Evolutionary conservation across 441 rosid genomes (phyloP), one percentile per base, ranked within the genome.

Genomic region (Pelargonium fulgidum): DNA sequence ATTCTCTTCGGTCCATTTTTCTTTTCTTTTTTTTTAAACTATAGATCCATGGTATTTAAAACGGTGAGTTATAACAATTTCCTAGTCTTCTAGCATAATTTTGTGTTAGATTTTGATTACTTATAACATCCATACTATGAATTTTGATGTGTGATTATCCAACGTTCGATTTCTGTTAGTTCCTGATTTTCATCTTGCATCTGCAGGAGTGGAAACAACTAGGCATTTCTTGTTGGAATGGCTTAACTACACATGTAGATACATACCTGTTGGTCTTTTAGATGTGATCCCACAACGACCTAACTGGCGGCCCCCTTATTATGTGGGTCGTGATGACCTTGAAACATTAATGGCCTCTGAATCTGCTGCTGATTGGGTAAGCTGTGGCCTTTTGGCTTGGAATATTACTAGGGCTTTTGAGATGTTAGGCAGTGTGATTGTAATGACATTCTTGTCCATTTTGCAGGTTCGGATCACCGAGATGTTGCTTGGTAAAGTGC

Each of bases 331-430:
- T 33, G 89, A 93, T 79, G 98, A 93, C 77, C 97, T 91, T 13
- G 97, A 93, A 79, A 89, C 98, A 14, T 79, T 88, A 20, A 88
- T 93, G 97, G 89, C 90, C 50, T 93, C 97, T 63, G 96, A 89
- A 71, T 89, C 97, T 70, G 98, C 96, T 4, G 96, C 93, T 75
- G 97, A 93, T 73, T 93, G 97, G 97, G 97, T 93, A 82, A 66
- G 79, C 70, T 11, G 12, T 47, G 70, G 39, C 56, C 14, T 50
- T 44, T 26, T 58, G 1, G 16, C 17, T 26, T 33, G 9, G 8
- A 22, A 56, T 8, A 39, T 7, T 24, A 2, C 6, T 44, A 29
- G 65, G 39, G 16, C 7, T 42, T 7, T 19, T 13, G 41, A 41
- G 70, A 36, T 59, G n/a, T 64, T n/a, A 36, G n/a, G 33, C 10